Conservation (phyloP, 352 stramenopile genomes). For the Plasmopara viticola region DNA sequence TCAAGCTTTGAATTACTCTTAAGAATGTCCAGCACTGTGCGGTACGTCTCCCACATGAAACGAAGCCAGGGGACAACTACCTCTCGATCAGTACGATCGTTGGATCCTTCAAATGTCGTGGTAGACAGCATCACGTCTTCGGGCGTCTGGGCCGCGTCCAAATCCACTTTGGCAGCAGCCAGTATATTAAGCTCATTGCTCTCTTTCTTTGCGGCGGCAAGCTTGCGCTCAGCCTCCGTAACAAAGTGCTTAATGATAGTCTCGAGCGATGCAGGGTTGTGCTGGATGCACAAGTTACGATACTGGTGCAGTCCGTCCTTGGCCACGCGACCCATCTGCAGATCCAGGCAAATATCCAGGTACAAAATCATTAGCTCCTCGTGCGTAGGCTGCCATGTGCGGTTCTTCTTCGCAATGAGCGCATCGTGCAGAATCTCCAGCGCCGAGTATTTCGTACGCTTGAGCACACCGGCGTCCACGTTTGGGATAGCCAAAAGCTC, state of each 20-base stretch:
- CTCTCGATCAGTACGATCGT: slow-evolving; percentile 92
- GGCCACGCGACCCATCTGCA: slow-evolving; percentile 89
- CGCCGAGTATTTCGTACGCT: slow-evolving; percentile 75
- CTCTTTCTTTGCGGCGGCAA: slow-evolving; percentile 76
- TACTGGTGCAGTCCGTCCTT: slow-evolving; percentile 99
- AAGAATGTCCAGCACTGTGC: slow-evolving; percentile 96
- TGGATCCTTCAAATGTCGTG: slow-evolving; percentile 93
- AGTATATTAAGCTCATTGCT: slow-evolving; percentile 84
- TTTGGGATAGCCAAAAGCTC: slow-evolving; percentile 81
- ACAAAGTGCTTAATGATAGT: slow-evolving; percentile 92
- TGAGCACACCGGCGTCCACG: slow-evolving; percentile 55
- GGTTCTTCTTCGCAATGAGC: slow-evolving; percentile 92
- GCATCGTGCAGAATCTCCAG: slow-evolving; percentile 91
- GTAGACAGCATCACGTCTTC: slow-evolving; percentile 96
- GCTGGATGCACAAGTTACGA: slow-evolving; percentile 91
- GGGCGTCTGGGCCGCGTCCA: slow-evolving; percentile 91
- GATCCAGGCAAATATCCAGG: slow-evolving; percentile 94
- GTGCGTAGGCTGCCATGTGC: slow-evolving; percentile 95
- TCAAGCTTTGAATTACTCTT: slow-evolving; percentile 94
- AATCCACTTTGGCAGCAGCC: slow-evolving; percentile 76
- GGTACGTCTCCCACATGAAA: slow-evolving; percentile 98
- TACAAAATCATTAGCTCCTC: slow-evolving; percentile 97
- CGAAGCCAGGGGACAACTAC: slow-evolving; percentile 88
- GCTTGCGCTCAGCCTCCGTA: slow-evolving; percentile 82
- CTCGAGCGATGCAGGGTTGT: slow-evolving; percentile 94